Evolutionary conservation across 192 early-diverging fungal species (phyloP).

Genomic region (Coemansia sp.): DNA sequence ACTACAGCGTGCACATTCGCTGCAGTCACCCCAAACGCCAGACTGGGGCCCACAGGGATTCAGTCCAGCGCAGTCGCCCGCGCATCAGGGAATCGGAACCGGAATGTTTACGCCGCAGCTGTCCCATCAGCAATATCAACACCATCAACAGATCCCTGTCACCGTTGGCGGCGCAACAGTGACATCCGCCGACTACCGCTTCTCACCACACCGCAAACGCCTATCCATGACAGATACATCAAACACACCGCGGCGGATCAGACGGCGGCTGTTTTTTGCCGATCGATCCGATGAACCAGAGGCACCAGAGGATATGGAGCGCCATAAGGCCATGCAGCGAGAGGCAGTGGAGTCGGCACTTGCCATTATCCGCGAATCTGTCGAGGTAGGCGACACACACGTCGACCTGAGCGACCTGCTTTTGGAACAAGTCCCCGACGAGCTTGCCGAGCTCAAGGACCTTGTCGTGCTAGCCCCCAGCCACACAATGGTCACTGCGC

Average conservation of each 20-base stretch:
- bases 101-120: background rate
- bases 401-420: conserved; percentile 56
- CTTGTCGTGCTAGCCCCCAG: conserved; percentile 48
- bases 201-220: conserved; percentile 42
- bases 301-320: conserved; percentile 24
- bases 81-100: background rate
- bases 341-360: conserved; percentile 28
- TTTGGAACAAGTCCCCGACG: conserved; percentile 44
- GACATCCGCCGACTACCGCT: conserved; percentile 16
- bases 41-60: conserved; percentile 2
- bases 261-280: conserved; percentile 49
- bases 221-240: conserved; percentile 13
- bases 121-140: too few relatives aligned
- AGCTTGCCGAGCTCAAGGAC: conserved; percentile 54
- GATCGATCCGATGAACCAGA: conserved; percentile 23
- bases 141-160: conserved; percentile 1
- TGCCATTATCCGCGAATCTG: conserved; percentile 46
- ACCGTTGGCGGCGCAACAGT: conserved; percentile 1
- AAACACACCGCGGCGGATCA: conserved; percentile 37
- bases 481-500: conserved; percentile 33
- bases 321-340: conserved; percentile 6
- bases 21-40: conserved; percentile 20
- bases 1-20: conserved; percentile 45
- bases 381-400: conserved; percentile 45
- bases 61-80: background rate